These are phyloP conservation scores for Chrysosporium keratinophilum DNA, from an alignment of 2,329 filamentous ascomycete species.

Conservation along the genomic window DNA sequence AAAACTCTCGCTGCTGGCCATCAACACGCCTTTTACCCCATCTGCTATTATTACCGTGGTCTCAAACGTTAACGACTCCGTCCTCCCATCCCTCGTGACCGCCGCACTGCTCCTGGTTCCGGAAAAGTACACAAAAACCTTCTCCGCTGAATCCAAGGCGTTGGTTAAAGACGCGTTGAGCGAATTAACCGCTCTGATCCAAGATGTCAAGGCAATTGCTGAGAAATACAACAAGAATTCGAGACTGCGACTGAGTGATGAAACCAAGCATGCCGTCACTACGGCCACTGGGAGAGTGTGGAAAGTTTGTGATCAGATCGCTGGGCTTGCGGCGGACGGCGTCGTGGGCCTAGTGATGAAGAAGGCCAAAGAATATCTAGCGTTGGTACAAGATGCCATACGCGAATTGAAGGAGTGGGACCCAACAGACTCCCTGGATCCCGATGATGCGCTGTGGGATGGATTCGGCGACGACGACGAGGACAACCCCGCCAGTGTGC, in stretches of 20 bases:
- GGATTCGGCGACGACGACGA: slow-evolving; percentile 23
- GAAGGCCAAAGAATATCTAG: slow-evolving; percentile 63
- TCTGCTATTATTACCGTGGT: slow-evolving; percentile 62
- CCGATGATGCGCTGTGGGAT: slow-evolving; percentile 31
- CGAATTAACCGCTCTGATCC: slow-evolving; percentile 53
- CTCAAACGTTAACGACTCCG: slow-evolving; percentile 57
- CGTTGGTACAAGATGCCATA: slow-evolving; percentile 69
- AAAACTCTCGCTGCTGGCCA: slow-evolving; percentile 74
- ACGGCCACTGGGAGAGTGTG: slow-evolving; percentile 68
- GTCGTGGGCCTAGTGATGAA: slow-evolving; percentile 59
- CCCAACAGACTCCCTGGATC: slow-evolving; percentile 57
- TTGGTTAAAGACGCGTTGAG: slow-evolving; percentile 50
- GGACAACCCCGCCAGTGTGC: slow-evolving; percentile 11
- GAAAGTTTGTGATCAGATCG: slow-evolving; percentile 68
- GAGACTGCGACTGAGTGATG: slow-evolving; percentile 20
- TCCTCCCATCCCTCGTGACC: slow-evolving; percentile 64
- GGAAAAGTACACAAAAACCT: slow-evolving; percentile 50
- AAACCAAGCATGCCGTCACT: slow-evolving; percentile 46
- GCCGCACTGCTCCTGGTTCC: slow-evolving; percentile 57
- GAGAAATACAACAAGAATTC: slow-evolving; percentile 27
- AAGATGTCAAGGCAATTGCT: slow-evolving; percentile 46
- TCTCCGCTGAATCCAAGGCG: slow-evolving; percentile 54
- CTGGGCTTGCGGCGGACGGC: slow-evolving; percentile 54
- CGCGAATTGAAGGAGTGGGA: slow-evolving; percentile 83
- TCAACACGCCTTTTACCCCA: slow-evolving; percentile 77